Evolutionary conservation across 305 asterid species (phyloP).

Genomic region (Fraxinus baroniana): DNA sequence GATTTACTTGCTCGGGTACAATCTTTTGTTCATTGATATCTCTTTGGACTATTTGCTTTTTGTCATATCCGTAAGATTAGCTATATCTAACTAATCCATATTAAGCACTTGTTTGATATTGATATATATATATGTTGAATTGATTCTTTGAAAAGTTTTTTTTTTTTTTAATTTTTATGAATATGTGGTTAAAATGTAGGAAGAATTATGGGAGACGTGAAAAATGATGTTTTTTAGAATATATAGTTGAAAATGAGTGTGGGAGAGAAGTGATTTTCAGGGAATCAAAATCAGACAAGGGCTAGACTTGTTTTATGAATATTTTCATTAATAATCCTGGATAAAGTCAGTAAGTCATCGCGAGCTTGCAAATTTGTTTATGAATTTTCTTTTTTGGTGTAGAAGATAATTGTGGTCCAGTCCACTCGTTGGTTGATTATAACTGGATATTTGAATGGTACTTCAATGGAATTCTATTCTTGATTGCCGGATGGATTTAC

Average conservation of each 20-base stretch:
- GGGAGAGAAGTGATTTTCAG: background rate
- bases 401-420: background rate
- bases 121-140: too few species aligned
- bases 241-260: background rate
- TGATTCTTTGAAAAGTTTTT: background rate
- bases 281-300: background rate
- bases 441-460: background rate
- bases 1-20: constrained; percentile 89
- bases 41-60: background rate
- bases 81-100: background rate
- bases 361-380: background rate
- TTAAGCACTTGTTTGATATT: background rate
- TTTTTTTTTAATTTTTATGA: background rate
- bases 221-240: background rate
- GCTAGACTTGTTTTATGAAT: background rate
- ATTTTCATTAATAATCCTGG: background rate
- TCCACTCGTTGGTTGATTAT: background rate
- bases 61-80: background rate
- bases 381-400: background rate
- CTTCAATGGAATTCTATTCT: background rate
- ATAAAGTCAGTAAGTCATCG: background rate
- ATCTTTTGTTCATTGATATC: constrained; percentile 1
- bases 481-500: background rate
- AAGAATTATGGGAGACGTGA: background rate
- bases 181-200: background rate